Percentiles rank a stretch among this genome's conserved stretches.
phyloP scores from a whole-genome alignment of 1,284 basidiomycete species.

The Filobasidium uniguttulatum region DNA sequence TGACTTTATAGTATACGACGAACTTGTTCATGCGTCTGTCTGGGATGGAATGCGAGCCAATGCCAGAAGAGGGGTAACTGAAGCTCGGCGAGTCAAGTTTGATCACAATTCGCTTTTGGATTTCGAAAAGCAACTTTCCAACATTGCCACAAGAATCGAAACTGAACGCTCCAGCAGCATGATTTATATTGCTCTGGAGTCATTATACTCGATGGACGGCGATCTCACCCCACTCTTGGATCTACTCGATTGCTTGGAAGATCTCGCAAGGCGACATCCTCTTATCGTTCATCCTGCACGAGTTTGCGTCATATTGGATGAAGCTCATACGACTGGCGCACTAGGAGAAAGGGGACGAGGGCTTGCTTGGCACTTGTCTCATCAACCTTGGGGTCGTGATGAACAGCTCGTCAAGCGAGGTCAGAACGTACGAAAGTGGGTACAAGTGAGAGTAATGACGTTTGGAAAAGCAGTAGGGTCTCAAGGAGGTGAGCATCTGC shows the following conservation, averaged over 20 bases:
- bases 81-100: constrained; percentile 43
- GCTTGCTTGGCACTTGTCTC: constrained; percentile 25
- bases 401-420: constrained; percentile 45
- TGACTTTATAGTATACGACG: constrained; percentile 73
- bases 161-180: constrained; percentile 6
- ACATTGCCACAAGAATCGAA: constrained; percentile 7
- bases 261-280: constrained; percentile 35
- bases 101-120: constrained; percentile 53
- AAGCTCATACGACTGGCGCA: constrained; percentile 78
- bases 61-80: constrained; percentile 40
- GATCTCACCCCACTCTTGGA: constrained; percentile 62
- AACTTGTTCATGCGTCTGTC: constrained; percentile 79
- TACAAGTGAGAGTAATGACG: constrained; percentile 43
- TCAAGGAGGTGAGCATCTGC: constrained; percentile 63
- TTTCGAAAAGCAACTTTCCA: constrained; percentile 20
- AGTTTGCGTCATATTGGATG: constrained; percentile 50
- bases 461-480: constrained; percentile 60
- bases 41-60: constrained; percentile 72
- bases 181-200: constrained; percentile 60
- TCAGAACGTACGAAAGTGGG: constrained; percentile 21
- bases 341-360: constrained; percentile 52
- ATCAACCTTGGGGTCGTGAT: constrained; percentile 14
- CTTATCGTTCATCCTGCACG: constrained; percentile 29
- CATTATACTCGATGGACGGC: constrained; percentile 90
- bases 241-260: constrained; percentile 44